Percentiles rank a stretch among this genome's conserved stretches.
These are phyloP conservation scores for Phialocephala subalpina DNA, from an alignment of 2,329 filamentous ascomycete genomes.

Conservation along the genomic window DNA sequence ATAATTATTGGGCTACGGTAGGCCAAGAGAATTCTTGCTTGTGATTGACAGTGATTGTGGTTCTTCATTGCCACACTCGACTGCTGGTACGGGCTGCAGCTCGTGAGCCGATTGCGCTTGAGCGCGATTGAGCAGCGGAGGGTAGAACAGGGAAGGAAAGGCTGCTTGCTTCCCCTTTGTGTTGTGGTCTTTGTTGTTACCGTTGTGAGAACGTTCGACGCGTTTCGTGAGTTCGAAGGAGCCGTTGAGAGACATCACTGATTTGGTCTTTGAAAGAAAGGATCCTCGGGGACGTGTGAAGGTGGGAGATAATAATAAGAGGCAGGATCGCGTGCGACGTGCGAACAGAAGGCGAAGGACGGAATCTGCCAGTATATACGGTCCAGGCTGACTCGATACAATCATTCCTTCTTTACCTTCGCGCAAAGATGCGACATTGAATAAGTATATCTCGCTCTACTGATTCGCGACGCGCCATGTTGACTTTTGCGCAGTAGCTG, in stretches of 20 bases:
- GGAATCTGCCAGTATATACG: constrained; percentile 21
- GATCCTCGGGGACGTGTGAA: constrained; percentile 10
- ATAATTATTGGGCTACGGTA: constrained; percentile 22
- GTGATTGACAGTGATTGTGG: constrained; percentile 31
- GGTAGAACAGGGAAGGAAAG: constrained; percentile 5
- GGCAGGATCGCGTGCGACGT: constrained; percentile 13
- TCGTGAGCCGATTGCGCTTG: constrained; percentile 18
- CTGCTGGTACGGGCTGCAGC: constrained; percentile 14
- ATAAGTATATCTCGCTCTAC: constrained; percentile 13
- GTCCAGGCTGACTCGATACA: constrained; percentile 7
- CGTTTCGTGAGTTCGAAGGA: constrained; percentile 26
- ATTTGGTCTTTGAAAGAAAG: constrained; percentile 14
- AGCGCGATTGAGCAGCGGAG: constrained; percentile 24
- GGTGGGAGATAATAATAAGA: constrained; percentile 12
- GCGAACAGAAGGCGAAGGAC: constrained; percentile 11
- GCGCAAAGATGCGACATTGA: constrained; percentile 27
- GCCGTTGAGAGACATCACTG: constrained; percentile 18
- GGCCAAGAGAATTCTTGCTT: constrained; percentile 23
- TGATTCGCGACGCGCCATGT: constrained; percentile 6
- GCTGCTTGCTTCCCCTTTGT: constrained; percentile 5
- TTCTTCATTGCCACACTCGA: constrained; percentile 24
- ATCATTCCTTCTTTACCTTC: neutral
- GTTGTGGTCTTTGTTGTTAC: constrained; percentile 13
- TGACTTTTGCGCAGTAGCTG: constrained; percentile 17
- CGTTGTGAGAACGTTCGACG: constrained; percentile 28